Conservation (phyloP, 345 rosid species). For the Hirschfeldia incana region DNA sequence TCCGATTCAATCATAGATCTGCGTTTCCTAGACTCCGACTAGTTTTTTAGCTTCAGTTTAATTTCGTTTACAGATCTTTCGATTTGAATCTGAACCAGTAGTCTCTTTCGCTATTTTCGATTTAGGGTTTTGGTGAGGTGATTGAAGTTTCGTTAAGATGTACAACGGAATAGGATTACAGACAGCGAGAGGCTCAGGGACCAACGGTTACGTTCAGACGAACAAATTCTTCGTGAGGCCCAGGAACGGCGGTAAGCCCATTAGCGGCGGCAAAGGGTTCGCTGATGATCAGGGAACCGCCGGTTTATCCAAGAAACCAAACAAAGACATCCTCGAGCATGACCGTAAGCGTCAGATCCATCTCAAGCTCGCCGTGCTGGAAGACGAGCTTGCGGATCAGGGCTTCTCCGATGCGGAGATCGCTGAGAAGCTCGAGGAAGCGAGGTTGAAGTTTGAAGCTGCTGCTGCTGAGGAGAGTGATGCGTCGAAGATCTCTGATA, state of each 20-base stretch:
- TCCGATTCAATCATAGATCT: constrained; percentile 1
- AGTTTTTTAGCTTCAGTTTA: not conserved
- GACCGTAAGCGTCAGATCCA: constrained; percentile 93
- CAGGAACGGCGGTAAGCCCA: constrained; percentile 60
- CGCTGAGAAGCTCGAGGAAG: constrained; percentile 75
- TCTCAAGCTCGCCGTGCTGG: constrained; percentile 77
- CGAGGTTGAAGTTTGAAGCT: constrained; percentile 66
- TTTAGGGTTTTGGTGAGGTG: constrained; percentile 1
- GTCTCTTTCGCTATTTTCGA: not conserved
- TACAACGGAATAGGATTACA: constrained; percentile 93
- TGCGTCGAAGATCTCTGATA: constrained; percentile 64
- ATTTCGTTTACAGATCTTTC: constrained; percentile 21
- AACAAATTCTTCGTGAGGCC: constrained; percentile 83
- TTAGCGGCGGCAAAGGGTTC: constrained; percentile 57
- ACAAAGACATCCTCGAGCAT: constrained; percentile 84
- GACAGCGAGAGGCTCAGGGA: constrained; percentile 96
- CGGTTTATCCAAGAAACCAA: constrained; percentile 78
- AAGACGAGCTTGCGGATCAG: constrained; percentile 75
- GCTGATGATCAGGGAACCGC: constrained; percentile 84
- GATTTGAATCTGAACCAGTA: constrained; percentile 35
- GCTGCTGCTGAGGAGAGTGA: constrained; percentile 48
- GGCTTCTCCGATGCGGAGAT: constrained; percentile 85
- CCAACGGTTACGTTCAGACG: constrained; percentile 88
- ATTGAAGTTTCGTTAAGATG: constrained; percentile 45
- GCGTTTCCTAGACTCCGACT: not conserved